Evolutionary conservation across 78 protist genomes (phyloP), one percentile per base, ranked within the genome.

Genomic region (Capsaspora owczarzaki): DNA sequence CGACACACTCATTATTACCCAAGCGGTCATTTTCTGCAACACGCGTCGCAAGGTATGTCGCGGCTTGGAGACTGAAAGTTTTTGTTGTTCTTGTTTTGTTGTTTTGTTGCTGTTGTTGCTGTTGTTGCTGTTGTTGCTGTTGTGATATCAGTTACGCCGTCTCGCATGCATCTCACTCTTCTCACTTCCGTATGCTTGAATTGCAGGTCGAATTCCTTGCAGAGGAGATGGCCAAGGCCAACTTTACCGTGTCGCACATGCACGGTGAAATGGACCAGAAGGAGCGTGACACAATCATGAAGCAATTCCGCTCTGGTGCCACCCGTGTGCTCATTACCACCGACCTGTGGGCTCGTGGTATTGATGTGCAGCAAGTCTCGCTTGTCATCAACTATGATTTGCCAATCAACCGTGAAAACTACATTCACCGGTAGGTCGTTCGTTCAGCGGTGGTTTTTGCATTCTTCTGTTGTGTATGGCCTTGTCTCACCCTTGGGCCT

Each of bases 311-410:
- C 70, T 42, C 86, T 0, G 98, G 99, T 56, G 0, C 80, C 25
- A 43, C 87, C 27, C 97, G 99, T 38, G 95, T 97, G 47, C 94
- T 98, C 82, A 96, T 98, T 90, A 90, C 99, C 61, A 98, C 99
- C 75, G 99, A 98, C 82, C 83, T 98, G 43, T 86, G 94, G 56
- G 98, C 99, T 22, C 91, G 99, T 29, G 99, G 99, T 80, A 94
- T 97, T 61, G 99, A 97, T 81, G 98, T 97, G 60, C 95, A 91
- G 82, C 97, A 93, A 85, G 99, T 97, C 1, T 92, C 97, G 6
- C 92, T 97, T 43, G 98, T 96, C 68, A 92, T 97, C 85, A 94
- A 95, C 96, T 97, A 90, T 85, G 99, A 97, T 85, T 83, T 97
- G 40, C 99, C 99, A 78, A 79, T 51, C 86, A 89, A 90, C 84